phyloP scores from a whole-genome alignment of 1,139 yeast genomes.

The Candida neerlandica region DNA sequence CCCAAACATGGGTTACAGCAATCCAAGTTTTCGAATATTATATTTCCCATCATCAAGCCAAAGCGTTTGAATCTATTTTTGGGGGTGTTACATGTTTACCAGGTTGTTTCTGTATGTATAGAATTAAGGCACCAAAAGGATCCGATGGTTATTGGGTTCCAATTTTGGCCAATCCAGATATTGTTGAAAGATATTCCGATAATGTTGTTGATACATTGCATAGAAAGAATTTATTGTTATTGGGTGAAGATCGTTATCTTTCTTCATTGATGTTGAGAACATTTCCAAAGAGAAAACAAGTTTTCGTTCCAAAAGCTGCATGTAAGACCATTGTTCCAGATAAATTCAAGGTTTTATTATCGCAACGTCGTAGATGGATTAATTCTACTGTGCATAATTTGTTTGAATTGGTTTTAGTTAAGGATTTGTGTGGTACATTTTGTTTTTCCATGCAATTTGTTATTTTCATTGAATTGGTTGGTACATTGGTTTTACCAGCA shows the following conservation, averaged over 20 bases:
- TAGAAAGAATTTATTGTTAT: conserved; percentile 79
- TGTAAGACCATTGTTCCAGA: conserved; percentile 95
- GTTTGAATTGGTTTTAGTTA: conserved; percentile 85
- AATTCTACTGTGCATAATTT: conserved; percentile 95
- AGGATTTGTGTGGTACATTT: conserved; percentile 94
- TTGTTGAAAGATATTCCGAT: conserved; percentile 92
- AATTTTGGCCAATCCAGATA: conserved; percentile 91
- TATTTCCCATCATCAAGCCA: conserved; percentile 94
- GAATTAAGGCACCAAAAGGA: conserved; percentile 93
- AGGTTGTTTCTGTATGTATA: conserved; percentile 95
- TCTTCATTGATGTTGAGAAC: conserved; percentile 89
- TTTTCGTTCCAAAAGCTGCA: conserved; percentile 94
- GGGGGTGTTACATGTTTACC: conserved; percentile 98
- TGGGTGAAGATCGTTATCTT: conserved; percentile 93
- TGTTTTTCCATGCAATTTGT: conserved; percentile 98
- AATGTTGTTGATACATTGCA: conserved; percentile 87
- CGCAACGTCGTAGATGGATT: conserved; percentile 98
- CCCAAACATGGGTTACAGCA: conserved; percentile 87
- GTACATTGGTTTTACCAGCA: conserved; percentile 90
- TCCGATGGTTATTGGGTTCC: conserved; percentile 95
- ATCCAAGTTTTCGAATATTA: conserved; percentile 96
- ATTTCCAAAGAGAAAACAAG: conserved; percentile 89
- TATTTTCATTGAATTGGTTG: conserved; percentile 81
- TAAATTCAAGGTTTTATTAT: conserved; percentile 73
- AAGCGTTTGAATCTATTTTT: conserved; percentile 93